These are phyloP conservation scores for Cladosporium sp. DNA, from an alignment of 2,329 filamentous ascomycete species.

Conservation along the genomic window DNA sequence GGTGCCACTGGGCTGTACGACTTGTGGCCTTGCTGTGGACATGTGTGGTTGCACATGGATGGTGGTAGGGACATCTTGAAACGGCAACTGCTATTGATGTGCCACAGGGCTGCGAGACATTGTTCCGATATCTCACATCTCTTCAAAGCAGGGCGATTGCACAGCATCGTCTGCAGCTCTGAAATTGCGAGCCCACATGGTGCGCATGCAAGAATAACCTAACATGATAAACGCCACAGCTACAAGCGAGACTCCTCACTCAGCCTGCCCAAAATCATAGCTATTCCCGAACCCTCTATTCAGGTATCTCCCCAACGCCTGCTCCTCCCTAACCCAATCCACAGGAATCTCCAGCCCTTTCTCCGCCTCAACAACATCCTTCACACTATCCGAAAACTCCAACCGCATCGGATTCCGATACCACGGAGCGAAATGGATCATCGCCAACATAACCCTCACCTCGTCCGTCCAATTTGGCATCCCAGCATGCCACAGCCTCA, in stretches of 20 bases:
- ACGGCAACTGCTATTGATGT: neutral
- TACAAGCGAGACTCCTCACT: neutral
- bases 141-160: neutral
- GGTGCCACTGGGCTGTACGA: neutral
- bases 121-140: neutral
- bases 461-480: constrained; percentile 47
- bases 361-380: constrained; percentile 45
- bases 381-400: constrained; percentile 45
- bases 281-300: constrained; percentile 61
- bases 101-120: neutral
- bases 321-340: constrained; percentile 48
- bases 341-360: constrained; percentile 52
- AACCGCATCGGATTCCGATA: constrained; percentile 36
- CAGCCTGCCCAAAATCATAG: constrained; percentile 59
- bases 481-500: constrained; percentile 53
- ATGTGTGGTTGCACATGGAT: neutral
- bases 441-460: constrained; percentile 49
- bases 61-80: neutral
- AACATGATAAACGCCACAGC: neutral
- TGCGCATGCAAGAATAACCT: neutral
- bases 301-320: constrained; percentile 52
- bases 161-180: neutral
- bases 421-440: constrained; percentile 42
- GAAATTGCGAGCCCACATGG: neutral
- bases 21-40: neutral